These are phyloP conservation scores for Anethum foeniculum DNA, from an alignment of 140 eudicot genomes.

Conservation along the genomic window DNA sequence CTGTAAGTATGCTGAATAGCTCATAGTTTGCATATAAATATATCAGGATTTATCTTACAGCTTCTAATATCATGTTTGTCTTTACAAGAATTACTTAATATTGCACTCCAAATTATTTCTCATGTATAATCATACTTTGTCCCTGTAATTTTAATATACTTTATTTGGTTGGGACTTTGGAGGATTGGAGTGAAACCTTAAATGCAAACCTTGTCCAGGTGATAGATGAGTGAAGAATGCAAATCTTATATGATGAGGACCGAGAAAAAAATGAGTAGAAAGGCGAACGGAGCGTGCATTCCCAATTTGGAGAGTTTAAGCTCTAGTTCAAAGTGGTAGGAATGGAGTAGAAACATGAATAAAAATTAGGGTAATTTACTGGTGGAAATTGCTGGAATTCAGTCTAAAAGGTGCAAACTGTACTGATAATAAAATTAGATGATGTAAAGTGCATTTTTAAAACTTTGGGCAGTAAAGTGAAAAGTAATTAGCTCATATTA, in stretches of 20 bases:
- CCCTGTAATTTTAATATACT: background rate
- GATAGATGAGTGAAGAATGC: background rate
- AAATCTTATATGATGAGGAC: background rate
- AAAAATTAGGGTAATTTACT: no score
- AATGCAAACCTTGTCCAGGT: background rate
- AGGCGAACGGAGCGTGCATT: no score
- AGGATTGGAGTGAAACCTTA: background rate
- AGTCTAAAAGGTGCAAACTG: no score
- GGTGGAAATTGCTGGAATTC: no score
- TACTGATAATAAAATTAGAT: no score
- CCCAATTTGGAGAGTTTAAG: background rate
- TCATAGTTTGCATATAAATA: background rate
- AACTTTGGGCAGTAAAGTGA: no score
- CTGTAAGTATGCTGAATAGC: background rate
- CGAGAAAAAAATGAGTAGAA: background rate
- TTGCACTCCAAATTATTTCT: background rate
- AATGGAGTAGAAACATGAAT: background rate
- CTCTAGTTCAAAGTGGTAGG: background rate
- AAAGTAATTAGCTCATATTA: no score
- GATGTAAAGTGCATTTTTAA: no score
- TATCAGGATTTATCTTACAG: background rate
- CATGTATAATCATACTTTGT: background rate
- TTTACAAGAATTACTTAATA: background rate
- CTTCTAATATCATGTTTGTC: background rate
- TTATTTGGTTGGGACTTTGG: background rate